Evolutionary conservation across 805 yeast genomes (phyloP), one percentile per base, ranked within the genome.

Genomic region (Nakazawaea peltata): DNA sequence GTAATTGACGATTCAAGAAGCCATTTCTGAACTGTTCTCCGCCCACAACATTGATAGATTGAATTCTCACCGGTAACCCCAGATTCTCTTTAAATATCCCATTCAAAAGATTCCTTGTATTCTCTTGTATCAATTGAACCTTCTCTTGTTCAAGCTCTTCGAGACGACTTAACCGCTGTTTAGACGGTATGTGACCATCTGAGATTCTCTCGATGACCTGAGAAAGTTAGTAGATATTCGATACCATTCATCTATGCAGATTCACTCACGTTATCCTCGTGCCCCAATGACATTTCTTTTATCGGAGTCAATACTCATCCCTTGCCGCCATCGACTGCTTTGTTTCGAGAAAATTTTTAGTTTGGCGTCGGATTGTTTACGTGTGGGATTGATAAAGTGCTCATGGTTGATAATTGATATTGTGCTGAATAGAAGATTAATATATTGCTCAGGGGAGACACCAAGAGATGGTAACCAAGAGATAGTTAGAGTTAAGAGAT

Each of bases 21-120:
- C 54, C 23, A 35, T 62, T 61, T 25, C 81, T 52, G 41, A 67
- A 71, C 11, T 54, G 53, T 21, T 67, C 66, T 5, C 68, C 56
- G 17, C 77, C 77, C 31, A 66, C 57, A 8, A 76, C 52, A 40
- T 69, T 71, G 8, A 73, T 67, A 26, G 61, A 59, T 12, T 57
- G 49, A 4, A 76, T 48, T 18, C 52, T 48, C 2, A 72, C 61
- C 0, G 80, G 76, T 28, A 60, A 44, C 2, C 59, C 48, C 4
- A 53, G 34, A 44, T 62, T 65, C 8, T 46, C 41, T 11, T 42
- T 38, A 2, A 66, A 41, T 0, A 61, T 23, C 0, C 44, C 44
- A 10, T 56, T 44, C 28, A 65, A 37, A 16, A 50, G 50, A 2
- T 36, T 25, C 8, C 48, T 34, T 18, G 53, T 54, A 34, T 60